Conservation (phyloP, 108 stramenopile species). For the Epipyxis sp. region DNA sequence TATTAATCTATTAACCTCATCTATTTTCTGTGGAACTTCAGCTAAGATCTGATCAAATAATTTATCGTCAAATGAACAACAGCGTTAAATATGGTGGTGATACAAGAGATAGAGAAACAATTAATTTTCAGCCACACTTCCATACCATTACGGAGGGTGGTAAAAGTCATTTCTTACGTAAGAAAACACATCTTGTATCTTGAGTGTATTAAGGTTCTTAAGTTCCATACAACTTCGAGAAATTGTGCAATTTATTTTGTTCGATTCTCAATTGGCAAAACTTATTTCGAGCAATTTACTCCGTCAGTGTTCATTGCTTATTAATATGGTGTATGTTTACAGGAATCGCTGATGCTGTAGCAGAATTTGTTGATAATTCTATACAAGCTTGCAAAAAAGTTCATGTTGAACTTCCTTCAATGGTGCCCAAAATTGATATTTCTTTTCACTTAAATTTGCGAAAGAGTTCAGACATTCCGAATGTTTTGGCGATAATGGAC, state of each 20-base stretch:
- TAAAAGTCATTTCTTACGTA: not conserved
- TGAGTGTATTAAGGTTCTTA: not conserved
- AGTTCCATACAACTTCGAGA: no score
- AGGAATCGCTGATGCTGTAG: conserved; percentile 37
- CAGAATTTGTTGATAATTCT: conserved; percentile 53
- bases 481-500: conserved; percentile 35
- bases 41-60: no score
- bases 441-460: no score
- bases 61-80: no score
- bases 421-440: not conserved
- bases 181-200: not conserved
- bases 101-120: no score
- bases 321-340: not conserved
- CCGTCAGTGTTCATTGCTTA: not conserved
- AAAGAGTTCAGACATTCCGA: no score
- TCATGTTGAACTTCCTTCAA: not conserved
- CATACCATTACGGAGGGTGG: not conserved
- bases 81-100: no score
- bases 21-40: no score
- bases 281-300: no score
- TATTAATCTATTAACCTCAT: no score
- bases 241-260: no score
- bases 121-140: not conserved
- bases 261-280: no score
- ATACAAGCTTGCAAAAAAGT: conserved; percentile 34